Conservation (phyloP, 176 grass and related monocot genomes). For the Avena sativa region DNA sequence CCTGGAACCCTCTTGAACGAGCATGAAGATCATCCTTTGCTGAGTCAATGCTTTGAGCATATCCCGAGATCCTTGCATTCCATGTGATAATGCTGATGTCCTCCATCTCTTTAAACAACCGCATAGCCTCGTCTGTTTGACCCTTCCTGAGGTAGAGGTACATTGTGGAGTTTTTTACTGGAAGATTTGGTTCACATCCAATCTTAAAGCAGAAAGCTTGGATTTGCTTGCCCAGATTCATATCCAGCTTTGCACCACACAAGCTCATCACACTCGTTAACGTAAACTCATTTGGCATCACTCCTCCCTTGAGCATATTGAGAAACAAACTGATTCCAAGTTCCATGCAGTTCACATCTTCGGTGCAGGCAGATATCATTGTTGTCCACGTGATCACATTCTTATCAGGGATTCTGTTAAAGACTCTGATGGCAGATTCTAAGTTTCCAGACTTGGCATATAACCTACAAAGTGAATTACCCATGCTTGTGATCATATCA, state of each 20-base stretch:
- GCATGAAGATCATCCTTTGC: conserved; percentile 72
- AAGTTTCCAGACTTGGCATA: conserved; percentile 69
- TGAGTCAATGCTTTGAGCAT: conserved; percentile 69
- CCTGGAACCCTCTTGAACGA: conserved; percentile 63
- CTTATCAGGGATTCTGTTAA: conserved; percentile 61
- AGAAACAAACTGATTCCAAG: conserved; percentile 68
- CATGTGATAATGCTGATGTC: conserved; percentile 67
- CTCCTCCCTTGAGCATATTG: conserved; percentile 67
- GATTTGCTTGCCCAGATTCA: conserved; percentile 72
- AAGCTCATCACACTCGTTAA: conserved; percentile 76
- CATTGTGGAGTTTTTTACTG: conserved; percentile 75
- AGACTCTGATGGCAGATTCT: conserved; percentile 54
- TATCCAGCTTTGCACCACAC: conserved; percentile 61
- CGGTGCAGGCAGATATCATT: conserved; percentile 71
- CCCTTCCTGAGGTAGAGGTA: conserved; percentile 78
- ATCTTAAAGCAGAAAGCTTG: conserved; percentile 80
- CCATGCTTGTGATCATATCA: conserved; percentile 57
- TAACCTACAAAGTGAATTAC: conserved; percentile 69
- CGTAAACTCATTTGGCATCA: conserved; percentile 71
- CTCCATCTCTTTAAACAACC: conserved; percentile 67
- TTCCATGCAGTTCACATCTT: conserved; percentile 56
- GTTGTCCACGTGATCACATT: conserved; percentile 89
- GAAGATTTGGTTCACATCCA: conserved; percentile 58
- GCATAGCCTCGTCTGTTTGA: conserved; percentile 64
- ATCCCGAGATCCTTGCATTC: conserved; percentile 79